Percentiles rank a stretch among this genome's conserved stretches.
These are phyloP conservation scores for Boletellus dicymbophilus DNA, from an alignment of 1,284 basidiomycete genomes.

Conservation along the genomic window DNA sequence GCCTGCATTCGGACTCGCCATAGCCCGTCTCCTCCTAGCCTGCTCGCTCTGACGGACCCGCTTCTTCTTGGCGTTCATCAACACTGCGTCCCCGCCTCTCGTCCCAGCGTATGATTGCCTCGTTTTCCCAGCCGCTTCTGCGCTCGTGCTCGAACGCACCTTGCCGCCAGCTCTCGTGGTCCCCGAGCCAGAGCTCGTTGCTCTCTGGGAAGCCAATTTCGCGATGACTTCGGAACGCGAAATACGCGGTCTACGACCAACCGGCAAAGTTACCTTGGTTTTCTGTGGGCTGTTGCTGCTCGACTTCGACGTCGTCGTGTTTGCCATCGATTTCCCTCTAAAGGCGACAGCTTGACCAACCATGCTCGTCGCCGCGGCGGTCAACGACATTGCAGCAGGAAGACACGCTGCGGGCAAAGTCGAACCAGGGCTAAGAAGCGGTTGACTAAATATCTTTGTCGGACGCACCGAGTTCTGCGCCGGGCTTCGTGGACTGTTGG, in stretches of 20 bases:
- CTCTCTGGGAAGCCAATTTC: conserved; percentile 69
- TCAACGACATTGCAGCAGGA: conserved; percentile 28
- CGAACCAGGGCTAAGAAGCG: conserved; percentile 31
- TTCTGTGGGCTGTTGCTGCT: conserved; percentile 28
- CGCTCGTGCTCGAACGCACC: conserved; percentile 59
- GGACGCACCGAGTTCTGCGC: conserved; percentile 12
- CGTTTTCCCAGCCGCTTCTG: conserved; percentile 47
- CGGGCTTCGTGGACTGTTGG: conserved; percentile 40
- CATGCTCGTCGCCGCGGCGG: conserved; percentile 33
- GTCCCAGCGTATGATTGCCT: conserved; percentile 38
- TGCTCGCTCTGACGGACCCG: conserved; percentile 70
- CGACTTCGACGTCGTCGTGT: conserved; percentile 11
- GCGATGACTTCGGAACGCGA: conserved; percentile 79
- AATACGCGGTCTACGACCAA: conserved; percentile 67
- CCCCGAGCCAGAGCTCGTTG: conserved; percentile 34
- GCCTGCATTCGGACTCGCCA: conserved; percentile 6
- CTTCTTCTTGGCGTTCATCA: conserved; percentile 67
- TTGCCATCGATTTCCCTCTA: not conserved
- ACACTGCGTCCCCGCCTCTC: conserved; percentile 37
- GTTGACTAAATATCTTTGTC: conserved; percentile 54
- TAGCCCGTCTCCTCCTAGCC: conserved; percentile 43
- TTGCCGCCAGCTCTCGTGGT: conserved; percentile 21
- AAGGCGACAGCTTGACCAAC: conserved; percentile 1
- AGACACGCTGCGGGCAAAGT: too few relatives aligned
- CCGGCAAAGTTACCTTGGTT: conserved; percentile 43